A percentile compares a stretch with the other conserved stretches of the same genome.
Evolutionary conservation across 176 grass and related monocot genomes (phyloP).

Genomic region (Sorghum bicolor): DNA sequence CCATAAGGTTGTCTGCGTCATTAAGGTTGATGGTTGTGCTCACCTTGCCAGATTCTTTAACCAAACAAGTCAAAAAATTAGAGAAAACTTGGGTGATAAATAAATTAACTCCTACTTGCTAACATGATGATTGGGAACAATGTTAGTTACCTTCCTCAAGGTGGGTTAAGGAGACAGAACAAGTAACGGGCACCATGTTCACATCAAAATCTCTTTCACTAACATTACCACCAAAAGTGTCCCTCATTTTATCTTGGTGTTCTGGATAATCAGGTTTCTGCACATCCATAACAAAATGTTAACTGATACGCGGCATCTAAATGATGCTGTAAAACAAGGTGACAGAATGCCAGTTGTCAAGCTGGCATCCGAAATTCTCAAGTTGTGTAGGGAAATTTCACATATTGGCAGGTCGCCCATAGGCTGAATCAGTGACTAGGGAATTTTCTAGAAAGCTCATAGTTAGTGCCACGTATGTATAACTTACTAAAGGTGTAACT

Average conservation of each 20-base stretch:
- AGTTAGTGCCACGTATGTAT: not conserved
- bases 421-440: not conserved
- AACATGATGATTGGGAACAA: not conserved
- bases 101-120: not conserved
- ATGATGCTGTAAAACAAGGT: not conserved
- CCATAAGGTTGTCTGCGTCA: constrained; percentile 23
- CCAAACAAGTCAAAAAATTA: constrained; percentile 25
- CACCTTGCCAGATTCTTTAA: constrained; percentile 27
- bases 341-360: not conserved
- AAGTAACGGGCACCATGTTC: constrained; percentile 8
- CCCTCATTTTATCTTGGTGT: not conserved
- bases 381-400: not conserved
- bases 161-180: constrained; percentile 17
- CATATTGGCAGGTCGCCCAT: not conserved
- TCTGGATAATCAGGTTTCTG: constrained; percentile 36
- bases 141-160: constrained; percentile 28
- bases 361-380: not conserved
- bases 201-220: constrained; percentile 28
- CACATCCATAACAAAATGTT: constrained; percentile 1
- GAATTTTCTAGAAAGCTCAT: constrained; percentile 2
- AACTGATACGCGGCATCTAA: constrained; percentile 1
- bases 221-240: not conserved
- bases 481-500: not conserved
- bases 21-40: constrained; percentile 29
- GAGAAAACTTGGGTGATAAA: not conserved